Percentiles rank a stretch among this genome's conserved stretches.
These are phyloP conservation scores for Cyclotella sp. DNA, from an alignment of 108 stramenopile genomes.

Conservation along the genomic window DNA sequence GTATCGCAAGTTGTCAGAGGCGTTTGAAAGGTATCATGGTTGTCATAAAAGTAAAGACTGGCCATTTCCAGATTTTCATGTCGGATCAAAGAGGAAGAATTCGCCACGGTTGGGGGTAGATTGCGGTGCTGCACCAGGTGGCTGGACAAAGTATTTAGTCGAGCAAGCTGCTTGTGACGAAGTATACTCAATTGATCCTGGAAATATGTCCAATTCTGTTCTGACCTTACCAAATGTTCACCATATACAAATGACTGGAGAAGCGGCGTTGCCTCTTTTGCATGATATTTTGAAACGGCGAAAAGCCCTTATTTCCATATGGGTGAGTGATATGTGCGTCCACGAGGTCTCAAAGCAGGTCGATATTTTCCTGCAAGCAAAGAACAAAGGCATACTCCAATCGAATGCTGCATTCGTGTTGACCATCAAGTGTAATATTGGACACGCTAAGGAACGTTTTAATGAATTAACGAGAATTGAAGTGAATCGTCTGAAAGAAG, in stretches of 20 bases:
- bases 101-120: constrained; percentile 48
- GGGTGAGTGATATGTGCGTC: constrained; percentile 76
- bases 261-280: constrained; percentile 42
- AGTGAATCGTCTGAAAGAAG: constrained; percentile 40
- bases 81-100: constrained; percentile 23
- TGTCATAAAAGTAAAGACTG: constrained; percentile 12
- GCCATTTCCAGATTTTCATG: neutral
- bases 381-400: constrained; percentile 37
- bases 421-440: constrained; percentile 68
- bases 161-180: constrained; percentile 42
- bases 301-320: constrained; percentile 38
- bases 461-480: constrained; percentile 52
- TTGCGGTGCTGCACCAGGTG: constrained; percentile 76
- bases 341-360: constrained; percentile 57
- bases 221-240: constrained; percentile 19
- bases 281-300: constrained; percentile 14
- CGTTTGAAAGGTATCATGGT: constrained; percentile 59
- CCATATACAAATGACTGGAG: constrained; percentile 51
- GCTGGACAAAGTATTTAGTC: constrained; percentile 72
- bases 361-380: constrained; percentile 54
- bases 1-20: constrained; percentile 66
- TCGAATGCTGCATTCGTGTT: constrained; percentile 55
- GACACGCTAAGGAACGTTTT: constrained; percentile 60
- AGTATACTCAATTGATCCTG: constrained; percentile 72
- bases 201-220: constrained; percentile 47